Conservation (phyloP, 2,329 filamentous ascomycete species). For the Fusarium chlamydosporum region DNA sequence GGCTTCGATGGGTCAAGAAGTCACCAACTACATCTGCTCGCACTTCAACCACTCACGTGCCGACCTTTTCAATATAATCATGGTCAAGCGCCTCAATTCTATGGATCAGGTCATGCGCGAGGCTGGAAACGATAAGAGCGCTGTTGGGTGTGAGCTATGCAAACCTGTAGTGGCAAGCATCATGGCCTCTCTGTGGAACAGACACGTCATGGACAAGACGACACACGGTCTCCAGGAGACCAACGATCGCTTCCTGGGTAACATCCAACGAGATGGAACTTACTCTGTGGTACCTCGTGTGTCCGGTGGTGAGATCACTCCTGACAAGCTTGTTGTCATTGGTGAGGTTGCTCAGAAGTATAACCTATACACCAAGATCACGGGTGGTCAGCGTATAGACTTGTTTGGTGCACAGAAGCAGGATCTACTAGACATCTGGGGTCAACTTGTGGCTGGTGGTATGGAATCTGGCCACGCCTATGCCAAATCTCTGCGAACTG, state of each 20-base stretch:
- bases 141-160: slow-evolving; percentile 88
- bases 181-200: slow-evolving; percentile 85
- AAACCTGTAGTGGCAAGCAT: slow-evolving; percentile 88
- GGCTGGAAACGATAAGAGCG: slow-evolving; percentile 77
- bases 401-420: slow-evolving; percentile 93
- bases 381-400: slow-evolving; percentile 90
- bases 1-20: slow-evolving; percentile 86
- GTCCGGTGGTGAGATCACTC: slow-evolving; percentile 87
- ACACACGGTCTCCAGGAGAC: slow-evolving; percentile 87
- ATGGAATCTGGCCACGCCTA: slow-evolving; percentile 95
- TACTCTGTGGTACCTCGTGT: slow-evolving; percentile 90
- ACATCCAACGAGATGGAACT: slow-evolving; percentile 92
- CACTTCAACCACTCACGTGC: slow-evolving; percentile 88
- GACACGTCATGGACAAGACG: slow-evolving; percentile 80
- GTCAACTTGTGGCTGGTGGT: slow-evolving; percentile 81
- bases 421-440: slow-evolving; percentile 87
- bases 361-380: slow-evolving; percentile 90
- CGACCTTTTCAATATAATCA: slow-evolving; percentile 91
- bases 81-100: slow-evolving; percentile 81
- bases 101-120: slow-evolving; percentile 83
- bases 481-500: slow-evolving; percentile 87
- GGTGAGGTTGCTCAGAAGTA: slow-evolving; percentile 89
- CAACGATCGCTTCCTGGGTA: slow-evolving; percentile 88
- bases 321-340: slow-evolving; percentile 86
- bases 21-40: slow-evolving; percentile 87